These are phyloP conservation scores for Myxozyma neglecta DNA, from an alignment of 805 yeast species.

Conservation along the genomic window DNA sequence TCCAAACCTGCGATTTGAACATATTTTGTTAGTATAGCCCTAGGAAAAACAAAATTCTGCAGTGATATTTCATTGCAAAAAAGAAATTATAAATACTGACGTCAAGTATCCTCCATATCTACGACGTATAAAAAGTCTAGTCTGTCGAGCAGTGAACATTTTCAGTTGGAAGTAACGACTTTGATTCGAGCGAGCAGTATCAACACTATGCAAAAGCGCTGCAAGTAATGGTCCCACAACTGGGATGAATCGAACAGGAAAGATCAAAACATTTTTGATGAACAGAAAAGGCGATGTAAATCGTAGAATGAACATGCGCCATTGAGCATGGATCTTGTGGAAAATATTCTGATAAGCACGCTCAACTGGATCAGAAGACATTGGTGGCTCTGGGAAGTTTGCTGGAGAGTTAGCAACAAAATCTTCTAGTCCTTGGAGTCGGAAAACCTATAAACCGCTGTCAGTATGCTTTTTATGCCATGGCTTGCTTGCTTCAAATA, in stretches of 20 bases:
- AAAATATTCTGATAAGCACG: neutral
- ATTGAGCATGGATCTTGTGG: slow-evolving; percentile 8
- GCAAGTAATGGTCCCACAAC: slow-evolving; percentile 52
- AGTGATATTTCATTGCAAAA: neutral
- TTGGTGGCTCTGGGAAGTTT: neutral
- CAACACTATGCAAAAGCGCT: slow-evolving; percentile 48
- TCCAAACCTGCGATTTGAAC: slow-evolving; percentile 19
- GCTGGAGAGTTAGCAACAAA: slow-evolving; percentile 42
- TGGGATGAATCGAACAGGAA: slow-evolving; percentile 49
- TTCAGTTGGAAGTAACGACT: slow-evolving; percentile 53
- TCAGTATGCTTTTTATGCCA: neutral
- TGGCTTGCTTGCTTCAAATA: neutral
- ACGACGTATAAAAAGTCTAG: slow-evolving; percentile 25
- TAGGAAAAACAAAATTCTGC: neutral
- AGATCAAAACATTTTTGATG: slow-evolving; percentile 38
- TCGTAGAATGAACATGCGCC: slow-evolving; percentile 12
- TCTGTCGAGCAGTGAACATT: slow-evolving; percentile 45
- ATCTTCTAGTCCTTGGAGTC: slow-evolving; percentile 44
- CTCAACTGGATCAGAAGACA: neutral
- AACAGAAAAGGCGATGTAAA: slow-evolving; percentile 44
- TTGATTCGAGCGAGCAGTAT: slow-evolving; percentile 50
- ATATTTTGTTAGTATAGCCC: neutral
- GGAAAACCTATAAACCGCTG: slow-evolving; percentile 31
- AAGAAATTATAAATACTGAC: slow-evolving; percentile 12
- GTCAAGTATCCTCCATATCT: slow-evolving; percentile 24